Evolutionary conservation across 2,329 filamentous ascomycete species (phyloP), one percentile per base, ranked within the genome.

Genomic region (Cladosporium sp.): DNA sequence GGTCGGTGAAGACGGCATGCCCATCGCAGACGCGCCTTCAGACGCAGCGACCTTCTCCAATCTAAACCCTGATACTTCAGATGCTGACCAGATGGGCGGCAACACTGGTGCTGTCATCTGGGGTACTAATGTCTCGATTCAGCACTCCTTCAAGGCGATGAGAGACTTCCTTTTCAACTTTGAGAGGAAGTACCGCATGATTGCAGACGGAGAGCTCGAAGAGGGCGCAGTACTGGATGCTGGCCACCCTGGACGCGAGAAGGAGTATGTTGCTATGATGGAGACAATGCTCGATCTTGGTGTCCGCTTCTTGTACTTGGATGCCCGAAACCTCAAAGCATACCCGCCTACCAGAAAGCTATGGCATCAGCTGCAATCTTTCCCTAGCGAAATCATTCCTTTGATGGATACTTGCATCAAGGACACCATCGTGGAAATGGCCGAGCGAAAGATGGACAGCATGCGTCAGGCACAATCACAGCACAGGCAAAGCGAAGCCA

Each of bases 51-150:
- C 87, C 1, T 90, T 90, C 74, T 89, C 87, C 5, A 89, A 89
- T 69, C 75, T 88, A 66, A 85, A 97, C 71, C 92, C 92, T 0
- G 90, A 90, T 69, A 97, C 93, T 7, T 97, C 94, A 2, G 95
- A 99, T 77, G 95, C 95, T 0, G 91, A 97, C 75, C 87, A 85
- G 0, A 86, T 97, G 49, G 94, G 93, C 47, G 95, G 93, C 1
- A 87, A 87, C 66, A 92, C 91, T 47, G 90, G 90, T 65, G 88
- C 90, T 71, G 87, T 96, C 66, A 94, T 99, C 70, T 99, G 95
- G 95, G 95, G 95, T 78, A 99, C 95, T 52, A 98, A 96, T 47
- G 92, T 99, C 59, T 97, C 94, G 5, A 90, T 99, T 63, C 88
- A 92, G 67, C 93, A 98, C 77, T 93, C 92, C 0, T 91, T 96